These are phyloP conservation scores for Alternaria gansuensis DNA, from an alignment of 2,329 filamentous ascomycete species.

Conservation along the genomic window DNA sequence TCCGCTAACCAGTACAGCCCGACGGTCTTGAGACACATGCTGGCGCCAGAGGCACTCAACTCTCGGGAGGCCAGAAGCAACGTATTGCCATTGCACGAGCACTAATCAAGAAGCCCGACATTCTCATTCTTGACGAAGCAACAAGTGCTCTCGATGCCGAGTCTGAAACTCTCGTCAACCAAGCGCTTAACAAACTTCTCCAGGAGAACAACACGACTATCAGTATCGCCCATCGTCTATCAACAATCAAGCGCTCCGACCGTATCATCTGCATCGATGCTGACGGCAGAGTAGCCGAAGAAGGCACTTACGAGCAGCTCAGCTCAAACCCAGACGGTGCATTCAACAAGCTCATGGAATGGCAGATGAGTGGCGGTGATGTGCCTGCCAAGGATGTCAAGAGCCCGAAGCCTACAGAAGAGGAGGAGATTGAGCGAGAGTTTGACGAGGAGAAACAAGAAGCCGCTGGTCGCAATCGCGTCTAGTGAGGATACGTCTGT, in stretches of 20 bases:
- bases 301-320: constrained; percentile 82
- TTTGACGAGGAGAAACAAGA: constrained; percentile 52
- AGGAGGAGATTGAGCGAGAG: constrained; percentile 61
- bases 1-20: constrained; percentile 61
- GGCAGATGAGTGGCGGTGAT: constrained; percentile 93
- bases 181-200: constrained; percentile 82
- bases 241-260: constrained; percentile 95
- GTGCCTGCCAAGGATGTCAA: constrained; percentile 30
- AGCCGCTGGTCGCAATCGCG: constrained; percentile 37
- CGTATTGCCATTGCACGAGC: constrained; percentile 96
- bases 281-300: constrained; percentile 89
- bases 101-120: constrained; percentile 93
- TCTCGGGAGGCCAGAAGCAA: constrained; percentile 97
- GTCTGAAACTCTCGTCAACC: constrained; percentile 95
- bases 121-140: constrained; percentile 92
- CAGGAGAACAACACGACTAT: constrained; percentile 93
- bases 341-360: constrained; percentile 97
- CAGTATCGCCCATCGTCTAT: constrained; percentile 93
- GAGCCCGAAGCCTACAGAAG: constrained; percentile 55
- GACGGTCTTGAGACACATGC: constrained; percentile 95
- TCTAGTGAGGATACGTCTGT: constrained; percentile 15
- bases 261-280: constrained; percentile 89
- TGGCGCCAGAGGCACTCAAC: constrained; percentile 88
- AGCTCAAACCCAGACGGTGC: constrained; percentile 78
- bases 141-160: constrained; percentile 96